Percentiles rank a stretch among this genome's conserved stretches.
Evolutionary conservation across 768 basidiomycete species (phyloP).

Genomic region (Amanita muscaria): DNA sequence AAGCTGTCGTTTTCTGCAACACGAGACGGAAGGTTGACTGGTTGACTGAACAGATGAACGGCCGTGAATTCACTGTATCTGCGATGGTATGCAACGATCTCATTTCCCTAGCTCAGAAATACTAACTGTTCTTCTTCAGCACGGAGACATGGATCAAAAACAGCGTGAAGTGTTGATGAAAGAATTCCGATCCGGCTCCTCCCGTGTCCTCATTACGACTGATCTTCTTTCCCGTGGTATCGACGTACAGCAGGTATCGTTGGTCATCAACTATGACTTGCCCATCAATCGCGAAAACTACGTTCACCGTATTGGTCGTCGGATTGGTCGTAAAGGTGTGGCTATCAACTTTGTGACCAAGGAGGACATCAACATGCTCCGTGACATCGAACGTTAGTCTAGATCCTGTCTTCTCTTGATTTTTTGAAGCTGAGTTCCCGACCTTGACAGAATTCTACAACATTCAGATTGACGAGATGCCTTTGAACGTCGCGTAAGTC

Average conservation of each 20-base stretch:
- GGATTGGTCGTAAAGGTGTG: constrained; percentile 95
- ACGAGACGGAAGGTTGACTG: constrained; percentile 98
- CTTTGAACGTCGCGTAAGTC: constrained; percentile 84
- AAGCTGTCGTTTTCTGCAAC: constrained; percentile 99
- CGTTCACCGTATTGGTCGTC: constrained; percentile 95
- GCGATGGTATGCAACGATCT: constrained; percentile 75
- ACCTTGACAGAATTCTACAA: constrained; percentile 84
- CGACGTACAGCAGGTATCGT: constrained; percentile 95
- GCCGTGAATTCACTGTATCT: constrained; percentile 93
- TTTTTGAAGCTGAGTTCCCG: constrained; percentile 12
- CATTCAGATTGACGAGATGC: constrained; percentile 98
- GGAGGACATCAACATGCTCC: constrained; percentile 85
- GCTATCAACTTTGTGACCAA: constrained; percentile 96
- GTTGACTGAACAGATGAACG: constrained; percentile 97
- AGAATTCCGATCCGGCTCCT: constrained; percentile 97
- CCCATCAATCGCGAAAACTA: constrained; percentile 96
- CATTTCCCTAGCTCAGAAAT: constrained; percentile 6
- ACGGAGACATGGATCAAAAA: constrained; percentile 98
- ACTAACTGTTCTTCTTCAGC: constrained; percentile 34
- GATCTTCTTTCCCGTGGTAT: constrained; percentile 97
- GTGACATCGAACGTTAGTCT: constrained; percentile 88
- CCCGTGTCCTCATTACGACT: constrained; percentile 97
- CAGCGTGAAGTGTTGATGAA: constrained; percentile 98
- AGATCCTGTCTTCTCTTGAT: constrained; percentile 5
- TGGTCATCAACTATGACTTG: constrained; percentile 92